Conservation (phyloP, 2,329 filamentous ascomycete species). For the Hirsutella minnesotensis region DNA sequence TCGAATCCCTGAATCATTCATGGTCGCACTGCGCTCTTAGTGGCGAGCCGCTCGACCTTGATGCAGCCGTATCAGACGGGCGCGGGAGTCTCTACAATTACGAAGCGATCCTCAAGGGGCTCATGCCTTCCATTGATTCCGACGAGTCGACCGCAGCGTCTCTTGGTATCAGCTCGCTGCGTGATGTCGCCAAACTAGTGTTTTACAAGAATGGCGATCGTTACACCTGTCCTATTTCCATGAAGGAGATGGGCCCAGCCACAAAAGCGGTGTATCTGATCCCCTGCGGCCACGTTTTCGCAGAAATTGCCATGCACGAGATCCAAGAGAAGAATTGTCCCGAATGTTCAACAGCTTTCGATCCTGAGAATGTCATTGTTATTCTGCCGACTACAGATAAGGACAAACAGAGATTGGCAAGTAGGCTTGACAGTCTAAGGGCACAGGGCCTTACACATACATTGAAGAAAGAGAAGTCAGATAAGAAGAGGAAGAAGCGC, state of each 20-base stretch:
- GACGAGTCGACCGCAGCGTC: constrained; percentile 30
- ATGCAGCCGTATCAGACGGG: constrained; percentile 74
- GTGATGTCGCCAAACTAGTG: constrained; percentile 78
- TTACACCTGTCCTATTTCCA: constrained; percentile 78
- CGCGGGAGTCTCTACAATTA: constrained; percentile 88
- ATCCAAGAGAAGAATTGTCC: constrained; percentile 52
- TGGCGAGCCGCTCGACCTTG: constrained; percentile 54
- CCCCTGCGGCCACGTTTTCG: constrained; percentile 91
- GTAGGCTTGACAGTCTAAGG: constrained; percentile 56
- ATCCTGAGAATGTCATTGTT: constrained; percentile 64
- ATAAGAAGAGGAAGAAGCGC: constrained; percentile 56
- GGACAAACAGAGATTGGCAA: constrained; percentile 57
- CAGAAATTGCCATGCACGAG: constrained; percentile 73
- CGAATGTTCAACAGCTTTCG: constrained; percentile 67
- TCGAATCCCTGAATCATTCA: constrained; percentile 73
- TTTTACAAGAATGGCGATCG: constrained; percentile 44
- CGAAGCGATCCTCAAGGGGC: constrained; percentile 63
- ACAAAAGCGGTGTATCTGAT: constrained; percentile 81
- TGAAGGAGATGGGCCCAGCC: constrained; percentile 70
- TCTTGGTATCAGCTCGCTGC: constrained; percentile 62
- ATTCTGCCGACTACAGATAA: constrained; percentile 61
- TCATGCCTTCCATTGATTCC: constrained; percentile 50
- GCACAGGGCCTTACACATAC: constrained; percentile 70
- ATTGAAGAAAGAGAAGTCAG: constrained; percentile 65
- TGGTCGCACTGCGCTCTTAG: constrained; percentile 88